Evolutionary conservation across 2,329 filamentous ascomycete genomes (phyloP), one percentile per base, ranked within the genome.

Genomic region (Ophiostoma angusticollis): DNA sequence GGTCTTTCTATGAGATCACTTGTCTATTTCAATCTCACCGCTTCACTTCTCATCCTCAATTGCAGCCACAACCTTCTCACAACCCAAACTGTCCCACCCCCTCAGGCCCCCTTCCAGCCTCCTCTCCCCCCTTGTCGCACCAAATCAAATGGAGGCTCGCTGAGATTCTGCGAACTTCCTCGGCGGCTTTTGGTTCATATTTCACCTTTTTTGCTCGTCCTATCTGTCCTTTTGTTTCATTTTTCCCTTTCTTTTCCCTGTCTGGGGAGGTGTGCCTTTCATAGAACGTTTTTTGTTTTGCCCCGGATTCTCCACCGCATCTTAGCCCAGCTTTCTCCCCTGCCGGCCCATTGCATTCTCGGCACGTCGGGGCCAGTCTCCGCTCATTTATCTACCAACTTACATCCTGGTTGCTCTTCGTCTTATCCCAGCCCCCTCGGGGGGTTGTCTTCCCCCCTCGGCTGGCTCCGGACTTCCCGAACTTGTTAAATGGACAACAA

Each of bases 401-500:
- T n/a, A n/a, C n/a, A n/a, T n/a, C n/a, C n/a, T n/a, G n/a, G n/a
- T n/a, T n/a, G n/a, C n/a, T n/a, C n/a, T n/a, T n/a, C n/a, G n/a
- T n/a, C n/a, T n/a, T n/a, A n/a, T n/a, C n/a, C n/a, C n/a, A n/a
- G n/a, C n/a, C n/a, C n/a, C n/a, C n/a, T n/a, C n/a, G n/a, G n/a
- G n/a, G n/a, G n/a, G n/a, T n/a, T n/a, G 22, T 24, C 19, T 21
- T 18, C n/a, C 12, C 23, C 18, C 16, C 23, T 28, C 24, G 6
- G 14, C 30, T 11, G 11, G 5, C 17, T 13, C 39, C 13, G 22
- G n/a, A 4, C n/a, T 7, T 5, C 18, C 23, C 22, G 25, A 30
- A n/a, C n/a, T n/a, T n/a, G n/a, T n/a, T 37, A 31, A 32, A 48
- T 46, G 46, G 46, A 48, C 34, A 41, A 23, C 18, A 46, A 46